Evolutionary conservation across 495 filamentous ascomycete species (phyloP).

Genomic region (Oidiodendron maius): DNA sequence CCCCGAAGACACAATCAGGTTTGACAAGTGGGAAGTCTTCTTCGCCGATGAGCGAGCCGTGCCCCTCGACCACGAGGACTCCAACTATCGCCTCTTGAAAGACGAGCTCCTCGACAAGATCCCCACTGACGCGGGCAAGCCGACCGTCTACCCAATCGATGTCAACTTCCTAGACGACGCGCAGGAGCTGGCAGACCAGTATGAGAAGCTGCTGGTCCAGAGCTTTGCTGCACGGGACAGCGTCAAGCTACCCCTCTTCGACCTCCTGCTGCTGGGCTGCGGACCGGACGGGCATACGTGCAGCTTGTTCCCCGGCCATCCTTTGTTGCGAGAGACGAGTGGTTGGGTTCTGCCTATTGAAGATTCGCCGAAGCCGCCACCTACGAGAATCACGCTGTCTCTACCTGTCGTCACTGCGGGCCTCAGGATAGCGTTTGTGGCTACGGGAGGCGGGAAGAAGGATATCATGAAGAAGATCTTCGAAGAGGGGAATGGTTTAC

Average conservation of each 20-base stretch:
- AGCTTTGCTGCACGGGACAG: constrained; percentile 80
- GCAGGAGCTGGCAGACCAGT: constrained; percentile 88
- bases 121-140: constrained; percentile 54
- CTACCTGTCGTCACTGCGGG: constrained; percentile 84
- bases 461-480: constrained; percentile 90
- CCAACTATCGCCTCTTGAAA: constrained; percentile 88
- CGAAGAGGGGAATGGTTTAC: constrained; percentile 67
- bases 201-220: constrained; percentile 81
- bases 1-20: constrained; percentile 59
- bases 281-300: constrained; percentile 97
- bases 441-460: constrained; percentile 83
- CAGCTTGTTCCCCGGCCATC: constrained; percentile 88
- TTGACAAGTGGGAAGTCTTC: constrained; percentile 93
- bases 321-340: constrained; percentile 76
- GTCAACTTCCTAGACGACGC: constrained; percentile 64
- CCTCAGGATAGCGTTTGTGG: constrained; percentile 81
- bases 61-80: constrained; percentile 84
- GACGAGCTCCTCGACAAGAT: constrained; percentile 84
- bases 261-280: constrained; percentile 85
- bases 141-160: constrained; percentile 76
- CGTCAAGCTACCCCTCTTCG: constrained; percentile 89
- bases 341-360: constrained; percentile 90
- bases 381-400: constrained; percentile 84
- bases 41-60: constrained; percentile 97
- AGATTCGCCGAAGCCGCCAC: constrained; percentile 91